A percentile compares a stretch with the other conserved stretches of the same genome.
Conservation (phyloP, 768 basidiomycete genomes). For the Amanita fuliginea region DNA sequence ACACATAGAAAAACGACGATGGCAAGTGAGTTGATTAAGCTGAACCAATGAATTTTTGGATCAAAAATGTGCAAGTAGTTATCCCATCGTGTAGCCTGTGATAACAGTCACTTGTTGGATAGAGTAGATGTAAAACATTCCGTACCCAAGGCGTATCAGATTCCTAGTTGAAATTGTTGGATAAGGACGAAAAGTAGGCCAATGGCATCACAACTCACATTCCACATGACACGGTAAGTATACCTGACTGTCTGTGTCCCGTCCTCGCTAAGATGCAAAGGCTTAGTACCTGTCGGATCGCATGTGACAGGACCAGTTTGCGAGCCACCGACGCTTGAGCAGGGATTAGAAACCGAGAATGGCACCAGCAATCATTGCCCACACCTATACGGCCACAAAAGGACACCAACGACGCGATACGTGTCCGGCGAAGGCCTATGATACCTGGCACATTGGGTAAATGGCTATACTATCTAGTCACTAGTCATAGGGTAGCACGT, state of each 20-base stretch:
- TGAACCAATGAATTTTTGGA: constrained; percentile 95
- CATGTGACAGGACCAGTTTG: constrained; percentile 46
- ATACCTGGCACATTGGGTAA: constrained; percentile 39
- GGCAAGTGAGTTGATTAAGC: constrained; percentile 83
- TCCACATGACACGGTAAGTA: constrained; percentile 84
- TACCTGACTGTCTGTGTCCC: constrained; percentile 59
- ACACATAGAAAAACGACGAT: constrained; percentile 85
- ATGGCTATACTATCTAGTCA: background rate
- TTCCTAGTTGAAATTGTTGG: constrained; percentile 33
- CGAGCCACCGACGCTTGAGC: constrained; percentile 47
- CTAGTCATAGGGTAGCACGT: constrained; percentile 10
- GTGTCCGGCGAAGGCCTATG: constrained; percentile 59
- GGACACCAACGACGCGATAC: constrained; percentile 86
- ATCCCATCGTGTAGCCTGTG: constrained; percentile 90
- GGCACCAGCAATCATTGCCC: background rate
- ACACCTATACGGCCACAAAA: constrained; percentile 62
- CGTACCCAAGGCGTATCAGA: constrained; percentile 78
- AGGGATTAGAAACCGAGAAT: background rate
- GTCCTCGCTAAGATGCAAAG: constrained; percentile 53
- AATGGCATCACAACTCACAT: constrained; percentile 33
- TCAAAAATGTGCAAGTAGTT: constrained; percentile 92
- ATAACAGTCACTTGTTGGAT: constrained; percentile 1
- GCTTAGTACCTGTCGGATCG: constrained; percentile 25
- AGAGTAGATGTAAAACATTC: background rate
- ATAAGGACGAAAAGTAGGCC: background rate